phyloP scores from a whole-genome alignment of 208 protist genomes.

The Wallacemonas sp. region DNA sequence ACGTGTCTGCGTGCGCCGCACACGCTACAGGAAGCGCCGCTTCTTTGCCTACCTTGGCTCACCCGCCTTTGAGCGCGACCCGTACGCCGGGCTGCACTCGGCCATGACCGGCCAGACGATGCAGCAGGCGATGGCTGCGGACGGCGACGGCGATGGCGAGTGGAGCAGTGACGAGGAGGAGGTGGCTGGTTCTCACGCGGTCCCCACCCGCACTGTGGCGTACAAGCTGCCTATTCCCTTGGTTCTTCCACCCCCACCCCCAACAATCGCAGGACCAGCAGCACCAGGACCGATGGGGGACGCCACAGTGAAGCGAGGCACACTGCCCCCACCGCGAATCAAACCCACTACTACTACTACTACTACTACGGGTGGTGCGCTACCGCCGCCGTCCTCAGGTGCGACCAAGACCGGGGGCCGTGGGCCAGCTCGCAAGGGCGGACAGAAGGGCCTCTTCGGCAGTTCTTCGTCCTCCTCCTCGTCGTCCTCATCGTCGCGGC shows the following conservation, averaged over 20 bases:
- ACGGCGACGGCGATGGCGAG: constrained; percentile 17
- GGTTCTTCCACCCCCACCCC: background rate
- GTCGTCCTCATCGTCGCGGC: background rate
- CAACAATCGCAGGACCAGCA: background rate
- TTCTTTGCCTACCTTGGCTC: constrained; percentile 59
- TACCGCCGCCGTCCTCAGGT: background rate
- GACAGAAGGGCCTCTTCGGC: constrained; percentile 23
- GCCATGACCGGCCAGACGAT: background rate
- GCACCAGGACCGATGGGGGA: background rate
- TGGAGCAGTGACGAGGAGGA: constrained; percentile 12
- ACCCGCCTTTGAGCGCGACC: constrained; percentile 44
- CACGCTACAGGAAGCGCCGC: constrained; percentile 34
- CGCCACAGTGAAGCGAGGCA: background rate
- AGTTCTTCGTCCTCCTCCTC: constrained; percentile 20
- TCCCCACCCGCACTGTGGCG: background rate
- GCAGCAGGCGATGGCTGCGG: background rate
- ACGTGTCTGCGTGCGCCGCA: constrained; percentile 16
- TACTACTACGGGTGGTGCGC: no score
- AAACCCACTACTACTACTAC: no score
- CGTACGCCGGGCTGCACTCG: constrained; percentile 33
- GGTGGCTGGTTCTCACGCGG: background rate
- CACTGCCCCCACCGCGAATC: background rate
- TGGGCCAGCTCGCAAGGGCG: no score
- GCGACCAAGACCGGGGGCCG: constrained; percentile 10
- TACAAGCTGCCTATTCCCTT: constrained; percentile 8